phyloP scores from a whole-genome alignment of 805 yeast species.

The Starmera quercuum region DNA sequence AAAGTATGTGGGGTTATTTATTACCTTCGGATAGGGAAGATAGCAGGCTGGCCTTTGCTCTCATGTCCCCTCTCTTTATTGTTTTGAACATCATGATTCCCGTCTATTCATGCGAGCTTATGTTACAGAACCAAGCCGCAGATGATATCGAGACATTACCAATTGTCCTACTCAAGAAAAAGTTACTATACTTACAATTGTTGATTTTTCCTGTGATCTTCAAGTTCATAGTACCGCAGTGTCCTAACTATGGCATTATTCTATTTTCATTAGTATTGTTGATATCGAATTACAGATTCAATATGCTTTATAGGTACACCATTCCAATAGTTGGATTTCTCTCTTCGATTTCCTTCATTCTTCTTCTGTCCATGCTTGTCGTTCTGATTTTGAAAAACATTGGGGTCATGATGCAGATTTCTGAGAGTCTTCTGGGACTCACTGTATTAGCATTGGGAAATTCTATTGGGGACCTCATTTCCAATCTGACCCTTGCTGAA shows the following conservation, averaged over 20 bases:
- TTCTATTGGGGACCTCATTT: constrained; percentile 82
- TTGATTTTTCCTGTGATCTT: constrained; percentile 13
- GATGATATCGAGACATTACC: too few relatives aligned
- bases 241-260: background rate
- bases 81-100: constrained; percentile 9
- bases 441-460: constrained; percentile 91
- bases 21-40: too few relatives aligned
- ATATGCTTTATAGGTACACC: background rate
- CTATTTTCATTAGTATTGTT: background rate
- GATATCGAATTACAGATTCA: background rate
- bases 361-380: constrained; percentile 62
- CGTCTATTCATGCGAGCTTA: constrained; percentile 4
- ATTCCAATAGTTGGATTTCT: constrained; percentile 53
- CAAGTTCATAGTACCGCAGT: constrained; percentile 3
- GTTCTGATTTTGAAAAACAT: constrained; percentile 56
- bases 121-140: background rate
- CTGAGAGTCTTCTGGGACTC: constrained; percentile 77
- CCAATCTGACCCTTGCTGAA: constrained; percentile 71
- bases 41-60: too few relatives aligned
- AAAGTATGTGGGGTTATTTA: too few relatives aligned
- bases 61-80: constrained; percentile 5
- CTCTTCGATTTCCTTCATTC: constrained; percentile 59
- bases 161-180: constrained; percentile 3
- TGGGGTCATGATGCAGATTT: constrained; percentile 50
- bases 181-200: constrained; percentile 23